phyloP scores from a whole-genome alignment of 2,329 filamentous ascomycete species.

The Xylaria sp. region DNA sequence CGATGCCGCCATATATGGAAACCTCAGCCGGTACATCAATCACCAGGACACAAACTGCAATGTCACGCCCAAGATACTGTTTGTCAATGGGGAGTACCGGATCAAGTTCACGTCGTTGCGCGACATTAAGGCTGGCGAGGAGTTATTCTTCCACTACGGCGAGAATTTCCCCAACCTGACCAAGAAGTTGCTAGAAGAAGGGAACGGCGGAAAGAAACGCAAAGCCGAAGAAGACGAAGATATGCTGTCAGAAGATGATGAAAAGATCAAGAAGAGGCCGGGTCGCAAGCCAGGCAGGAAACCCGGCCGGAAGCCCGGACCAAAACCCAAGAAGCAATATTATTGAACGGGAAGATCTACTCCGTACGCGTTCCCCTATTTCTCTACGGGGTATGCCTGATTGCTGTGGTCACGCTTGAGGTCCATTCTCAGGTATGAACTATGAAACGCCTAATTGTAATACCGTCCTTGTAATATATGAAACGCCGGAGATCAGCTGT shows the following conservation, averaged over 20 bases:
- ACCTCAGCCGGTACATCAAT: constrained; percentile 79
- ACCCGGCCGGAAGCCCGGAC: constrained; percentile 28
- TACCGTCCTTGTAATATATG: too few species aligned
- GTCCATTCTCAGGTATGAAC: background rate
- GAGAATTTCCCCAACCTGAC: constrained; percentile 60
- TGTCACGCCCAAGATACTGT: constrained; percentile 58
- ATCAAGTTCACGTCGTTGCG: constrained; percentile 67
- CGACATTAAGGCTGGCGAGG: constrained; percentile 65
- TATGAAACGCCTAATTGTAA: too few species aligned
- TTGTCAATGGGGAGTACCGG: constrained; percentile 70
- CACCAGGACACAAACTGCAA: constrained; percentile 60
- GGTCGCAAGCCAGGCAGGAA: constrained; percentile 30
- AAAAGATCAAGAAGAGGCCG: constrained; percentile 28
- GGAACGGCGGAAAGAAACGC: constrained; percentile 33
- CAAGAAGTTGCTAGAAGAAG: constrained; percentile 45
- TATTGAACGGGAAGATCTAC: constrained; percentile 18
- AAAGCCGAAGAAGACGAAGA: constrained; percentile 30
- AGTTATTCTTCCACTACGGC: constrained; percentile 79
- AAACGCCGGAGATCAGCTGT: too few species aligned
- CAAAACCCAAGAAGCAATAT: constrained; percentile 31
- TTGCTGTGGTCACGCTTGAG: background rate
- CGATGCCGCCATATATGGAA: constrained; percentile 71
- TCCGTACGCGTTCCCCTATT: too few species aligned
- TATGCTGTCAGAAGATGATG: constrained; percentile 21
- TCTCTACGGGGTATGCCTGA: too few species aligned